These are phyloP conservation scores for Candida corydali DNA, from an alignment of 805 yeast genomes.

Conservation along the genomic window DNA sequence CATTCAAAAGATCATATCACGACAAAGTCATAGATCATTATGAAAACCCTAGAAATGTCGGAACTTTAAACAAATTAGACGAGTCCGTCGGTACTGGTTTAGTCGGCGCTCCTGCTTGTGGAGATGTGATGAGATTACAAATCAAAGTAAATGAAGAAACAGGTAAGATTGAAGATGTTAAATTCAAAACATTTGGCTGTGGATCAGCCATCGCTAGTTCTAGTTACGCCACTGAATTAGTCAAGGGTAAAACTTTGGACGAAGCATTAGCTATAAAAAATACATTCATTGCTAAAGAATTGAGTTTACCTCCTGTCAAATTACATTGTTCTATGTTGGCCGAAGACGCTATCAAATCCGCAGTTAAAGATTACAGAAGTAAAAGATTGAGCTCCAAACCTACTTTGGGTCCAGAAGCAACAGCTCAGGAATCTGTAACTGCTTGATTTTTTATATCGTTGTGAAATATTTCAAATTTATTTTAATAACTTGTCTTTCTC, in stretches of 20 bases:
- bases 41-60: constrained; percentile 95
- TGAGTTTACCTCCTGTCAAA: constrained; percentile 94
- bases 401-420: constrained; percentile 62
- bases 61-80: constrained; percentile 77
- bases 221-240: constrained; percentile 91
- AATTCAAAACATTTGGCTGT: constrained; percentile 98
- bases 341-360: constrained; percentile 97
- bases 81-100: constrained; percentile 89
- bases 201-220: constrained; percentile 97
- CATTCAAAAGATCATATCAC: constrained; percentile 53
- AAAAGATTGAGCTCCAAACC: constrained; percentile 58
- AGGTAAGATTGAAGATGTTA: constrained; percentile 90
- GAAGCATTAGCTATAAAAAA: constrained; percentile 92
- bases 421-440: constrained; percentile 6
- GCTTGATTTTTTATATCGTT: constrained; percentile 4
- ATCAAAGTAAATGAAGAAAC: constrained; percentile 87
- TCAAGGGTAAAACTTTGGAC: constrained; percentile 89
- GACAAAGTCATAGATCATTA: constrained; percentile 95
- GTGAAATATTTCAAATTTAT: no score
- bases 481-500: no score
- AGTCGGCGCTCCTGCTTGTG: constrained; percentile 99
- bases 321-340: constrained; percentile 98
- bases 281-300: constrained; percentile 90
- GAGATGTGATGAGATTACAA: constrained; percentile 97
- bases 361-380: constrained; percentile 88